Evolutionary conservation across 768 basidiomycete genomes (phyloP).

Genomic region (Leucogyrophana mollusca): DNA sequence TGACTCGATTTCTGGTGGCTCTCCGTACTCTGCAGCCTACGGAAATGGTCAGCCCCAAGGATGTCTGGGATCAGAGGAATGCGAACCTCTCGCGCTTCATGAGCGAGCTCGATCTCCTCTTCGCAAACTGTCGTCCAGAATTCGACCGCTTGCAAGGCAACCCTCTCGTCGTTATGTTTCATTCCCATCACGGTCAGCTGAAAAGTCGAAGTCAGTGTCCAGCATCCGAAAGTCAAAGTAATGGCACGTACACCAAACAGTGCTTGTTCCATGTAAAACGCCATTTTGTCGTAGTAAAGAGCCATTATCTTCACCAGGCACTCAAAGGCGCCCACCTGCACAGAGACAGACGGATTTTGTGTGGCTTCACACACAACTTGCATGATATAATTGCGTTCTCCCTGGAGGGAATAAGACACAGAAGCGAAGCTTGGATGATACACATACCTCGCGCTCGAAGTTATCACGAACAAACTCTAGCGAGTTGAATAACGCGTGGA

Average conservation of each 20-base stretch:
- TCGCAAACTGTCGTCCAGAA: conserved; percentile 99
- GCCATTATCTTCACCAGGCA: conserved; percentile 96
- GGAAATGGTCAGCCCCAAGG: conserved; percentile 9
- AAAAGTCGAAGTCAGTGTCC: conserved; percentile 13
- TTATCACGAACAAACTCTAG: conserved; percentile 97
- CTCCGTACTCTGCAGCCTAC: conserved; percentile 88
- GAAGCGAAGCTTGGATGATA: background rate
- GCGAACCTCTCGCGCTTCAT: conserved; percentile 87
- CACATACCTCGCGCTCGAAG: conserved; percentile 90
- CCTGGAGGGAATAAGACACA: conserved; percentile 45
- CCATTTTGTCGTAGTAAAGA: conserved; percentile 99
- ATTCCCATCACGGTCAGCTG: conserved; percentile 97
- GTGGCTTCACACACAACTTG: conserved; percentile 99
- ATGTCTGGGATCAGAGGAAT: background rate
- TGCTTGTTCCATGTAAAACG: conserved; percentile 98
- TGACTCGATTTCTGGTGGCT: conserved; percentile 80
- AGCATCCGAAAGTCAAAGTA: conserved; percentile 5
- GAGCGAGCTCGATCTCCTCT: conserved; percentile 89
- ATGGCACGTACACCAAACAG: conserved; percentile 80
- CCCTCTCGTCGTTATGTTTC: conserved; percentile 88
- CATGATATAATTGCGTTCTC: conserved; percentile 99
- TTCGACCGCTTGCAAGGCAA: conserved; percentile 95
- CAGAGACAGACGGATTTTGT: conserved; percentile 72
- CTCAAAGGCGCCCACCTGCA: conserved; percentile 96
- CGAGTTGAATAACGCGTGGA: conserved; percentile 91